These are phyloP conservation scores for Stereocaulon alpinum DNA, from an alignment of 495 filamentous ascomycete species.

Conservation along the genomic window DNA sequence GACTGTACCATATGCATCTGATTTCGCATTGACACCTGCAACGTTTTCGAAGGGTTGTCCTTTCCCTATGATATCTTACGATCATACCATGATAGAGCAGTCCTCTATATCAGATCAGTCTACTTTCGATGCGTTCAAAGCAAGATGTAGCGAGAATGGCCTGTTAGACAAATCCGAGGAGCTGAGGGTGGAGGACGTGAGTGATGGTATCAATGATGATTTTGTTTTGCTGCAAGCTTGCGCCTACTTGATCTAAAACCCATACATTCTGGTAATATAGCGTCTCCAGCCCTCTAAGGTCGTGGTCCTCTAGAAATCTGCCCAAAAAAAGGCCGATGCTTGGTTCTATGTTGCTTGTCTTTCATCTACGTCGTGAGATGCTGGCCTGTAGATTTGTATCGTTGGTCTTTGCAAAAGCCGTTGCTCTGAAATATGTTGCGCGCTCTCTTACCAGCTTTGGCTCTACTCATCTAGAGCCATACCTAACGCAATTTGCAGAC, in stretches of 20 bases:
- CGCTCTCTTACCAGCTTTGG: neutral
- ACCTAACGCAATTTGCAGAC: neutral
- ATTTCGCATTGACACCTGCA: neutral
- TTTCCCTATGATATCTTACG: too few species aligned
- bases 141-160: neutral
- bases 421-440: neutral
- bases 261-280: neutral
- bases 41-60: neutral
- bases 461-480: neutral
- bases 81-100: neutral
- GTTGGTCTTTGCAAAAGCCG: neutral
- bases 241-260: neutral
- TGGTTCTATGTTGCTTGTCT: neutral
- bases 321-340: too few species aligned
- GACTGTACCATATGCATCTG: neutral
- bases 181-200: neutral
- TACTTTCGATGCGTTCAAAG: neutral
- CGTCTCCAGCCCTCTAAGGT: neutral
- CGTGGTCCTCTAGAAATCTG: neutral
- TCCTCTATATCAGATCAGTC: neutral
- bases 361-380: neutral
- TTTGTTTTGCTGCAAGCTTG: constrained; percentile 4
- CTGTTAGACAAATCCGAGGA: neutral
- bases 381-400: neutral
- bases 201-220: constrained; percentile 9